Percentiles rank a stretch among this genome's conserved stretches.
Evolutionary conservation across 306 rosid species (phyloP).

Genomic region (Lathyrus aphaca): DNA sequence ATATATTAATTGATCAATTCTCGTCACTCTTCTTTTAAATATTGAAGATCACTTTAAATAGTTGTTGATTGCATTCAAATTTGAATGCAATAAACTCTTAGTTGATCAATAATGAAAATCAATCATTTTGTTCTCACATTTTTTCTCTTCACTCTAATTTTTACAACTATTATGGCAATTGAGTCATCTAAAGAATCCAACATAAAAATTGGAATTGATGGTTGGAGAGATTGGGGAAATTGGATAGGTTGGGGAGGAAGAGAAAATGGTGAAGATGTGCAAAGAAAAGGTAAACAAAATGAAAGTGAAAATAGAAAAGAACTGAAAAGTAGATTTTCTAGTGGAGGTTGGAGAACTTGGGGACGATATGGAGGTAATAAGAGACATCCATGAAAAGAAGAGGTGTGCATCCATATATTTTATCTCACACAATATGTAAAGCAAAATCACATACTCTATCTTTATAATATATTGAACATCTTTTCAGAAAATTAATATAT

Average conservation of each 20-base stretch:
- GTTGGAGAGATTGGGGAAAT: background rate
- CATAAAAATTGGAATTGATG: background rate
- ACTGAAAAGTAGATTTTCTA: background rate
- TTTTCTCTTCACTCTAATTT: background rate
- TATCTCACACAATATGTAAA: too few species aligned
- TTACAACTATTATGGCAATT: background rate
- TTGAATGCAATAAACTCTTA: background rate
- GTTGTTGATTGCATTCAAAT: background rate
- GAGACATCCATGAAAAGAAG: background rate
- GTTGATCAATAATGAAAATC: background rate
- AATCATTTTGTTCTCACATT: background rate
- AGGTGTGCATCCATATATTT: too few species aligned
- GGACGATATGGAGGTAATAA: background rate
- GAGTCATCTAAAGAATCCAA: background rate
- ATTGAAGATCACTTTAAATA: background rate
- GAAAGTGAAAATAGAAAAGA: background rate
- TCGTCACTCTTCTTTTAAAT: background rate
- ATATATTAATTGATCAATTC: background rate
- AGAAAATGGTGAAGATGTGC: background rate
- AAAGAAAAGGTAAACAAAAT: background rate
- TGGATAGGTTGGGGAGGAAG: background rate
- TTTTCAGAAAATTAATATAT: too few species aligned
- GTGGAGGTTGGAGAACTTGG: conserved; percentile 2
- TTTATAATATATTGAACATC: too few species aligned
- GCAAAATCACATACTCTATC: too few species aligned